These are phyloP conservation scores for Pichia sp. DNA, from an alignment of 1,139 yeast genomes.

Conservation along the genomic window DNA sequence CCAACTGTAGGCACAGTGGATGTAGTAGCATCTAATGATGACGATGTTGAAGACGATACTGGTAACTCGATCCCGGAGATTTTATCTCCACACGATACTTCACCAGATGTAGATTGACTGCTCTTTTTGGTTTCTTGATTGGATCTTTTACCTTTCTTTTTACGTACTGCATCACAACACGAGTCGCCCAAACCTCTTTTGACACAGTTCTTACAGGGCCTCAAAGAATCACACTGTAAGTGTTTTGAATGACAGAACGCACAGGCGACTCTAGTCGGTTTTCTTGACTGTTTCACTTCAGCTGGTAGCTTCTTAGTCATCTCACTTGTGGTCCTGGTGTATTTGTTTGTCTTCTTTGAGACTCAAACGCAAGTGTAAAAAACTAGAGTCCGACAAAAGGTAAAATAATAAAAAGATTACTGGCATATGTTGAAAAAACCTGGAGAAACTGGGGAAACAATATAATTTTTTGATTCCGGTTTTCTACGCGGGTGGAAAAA, in stretches of 20 bases:
- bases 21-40: background rate
- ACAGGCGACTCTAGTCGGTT: slow-evolving; percentile 63
- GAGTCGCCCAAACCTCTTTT: slow-evolving; percentile 45
- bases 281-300: slow-evolving; percentile 44
- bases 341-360: too few relatives aligned
- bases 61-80: background rate
- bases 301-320: slow-evolving; percentile 54
- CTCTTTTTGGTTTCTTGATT: too few relatives aligned
- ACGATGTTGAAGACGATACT: too few relatives aligned
- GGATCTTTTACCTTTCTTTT: slow-evolving; percentile 30
- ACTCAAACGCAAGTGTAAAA: too few relatives aligned
- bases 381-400: too few relatives aligned
- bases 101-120: background rate
- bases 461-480: too few relatives aligned
- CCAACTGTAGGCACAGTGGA: background rate
- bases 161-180: slow-evolving; percentile 55
- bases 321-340: background rate
- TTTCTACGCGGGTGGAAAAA: too few relatives aligned
- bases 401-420: too few relatives aligned
- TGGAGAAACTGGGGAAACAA: too few relatives aligned
- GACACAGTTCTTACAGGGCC: slow-evolving; percentile 66
- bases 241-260: slow-evolving; percentile 65
- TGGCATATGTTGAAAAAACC: too few relatives aligned
- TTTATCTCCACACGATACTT: background rate
- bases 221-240: slow-evolving; percentile 48